Percentiles rank a stretch among this genome's conserved stretches.
phyloP scores from a whole-genome alignment of 2,329 filamentous ascomycete genomes.

The Fusarium nygamai region DNA sequence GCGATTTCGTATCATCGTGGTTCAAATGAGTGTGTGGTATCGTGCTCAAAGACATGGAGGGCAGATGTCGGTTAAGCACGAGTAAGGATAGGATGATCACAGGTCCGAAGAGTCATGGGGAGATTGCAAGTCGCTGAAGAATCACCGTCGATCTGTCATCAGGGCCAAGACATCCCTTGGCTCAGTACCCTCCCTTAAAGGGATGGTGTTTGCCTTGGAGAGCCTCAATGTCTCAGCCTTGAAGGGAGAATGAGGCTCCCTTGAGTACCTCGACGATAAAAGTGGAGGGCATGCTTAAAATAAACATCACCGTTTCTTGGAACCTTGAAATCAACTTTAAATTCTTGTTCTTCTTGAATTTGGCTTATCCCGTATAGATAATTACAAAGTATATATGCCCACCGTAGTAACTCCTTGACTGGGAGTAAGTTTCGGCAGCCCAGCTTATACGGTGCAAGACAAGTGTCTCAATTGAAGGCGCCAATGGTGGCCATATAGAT shows the following conservation, averaged over 20 bases:
- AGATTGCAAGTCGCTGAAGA: not conserved
- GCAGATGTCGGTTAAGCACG: not conserved
- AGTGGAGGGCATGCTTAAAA: not conserved
- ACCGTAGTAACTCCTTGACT: no score
- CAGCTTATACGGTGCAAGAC: not conserved
- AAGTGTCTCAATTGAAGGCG: not conserved
- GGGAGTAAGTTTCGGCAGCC: not conserved
- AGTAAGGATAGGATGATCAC: not conserved
- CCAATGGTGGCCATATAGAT: not conserved
- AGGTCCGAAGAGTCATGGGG: not conserved
- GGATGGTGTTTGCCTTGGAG: not conserved
- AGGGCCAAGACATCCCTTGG: not conserved
- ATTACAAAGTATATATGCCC: not conserved
- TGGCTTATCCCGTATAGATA: not conserved
- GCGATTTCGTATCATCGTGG: not conserved
- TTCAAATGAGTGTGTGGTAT: not conserved
- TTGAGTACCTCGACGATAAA: not conserved
- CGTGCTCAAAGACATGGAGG: constrained; percentile 2
- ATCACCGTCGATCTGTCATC: not conserved
- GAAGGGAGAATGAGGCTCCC: not conserved
- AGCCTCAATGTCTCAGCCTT: not conserved
- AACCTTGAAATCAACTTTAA: not conserved
- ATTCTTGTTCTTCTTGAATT: not conserved
- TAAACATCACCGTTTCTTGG: not conserved
- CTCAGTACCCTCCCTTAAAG: constrained; percentile 1